These are phyloP conservation scores for Phytophthora kernoviae DNA, from an alignment of 352 stramenopile species.

Conservation along the genomic window DNA sequence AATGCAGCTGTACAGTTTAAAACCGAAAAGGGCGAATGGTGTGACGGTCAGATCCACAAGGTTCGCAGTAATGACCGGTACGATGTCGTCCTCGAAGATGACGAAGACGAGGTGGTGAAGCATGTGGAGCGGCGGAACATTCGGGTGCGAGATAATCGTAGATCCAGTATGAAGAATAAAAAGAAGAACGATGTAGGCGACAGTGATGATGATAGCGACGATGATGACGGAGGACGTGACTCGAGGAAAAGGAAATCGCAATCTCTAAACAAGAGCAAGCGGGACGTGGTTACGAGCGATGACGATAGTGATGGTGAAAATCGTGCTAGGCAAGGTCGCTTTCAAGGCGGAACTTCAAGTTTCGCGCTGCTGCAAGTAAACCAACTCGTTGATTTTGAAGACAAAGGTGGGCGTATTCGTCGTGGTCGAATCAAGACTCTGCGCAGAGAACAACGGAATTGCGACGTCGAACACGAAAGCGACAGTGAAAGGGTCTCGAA, in stretches of 20 bases:
- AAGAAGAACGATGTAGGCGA: slow-evolving; percentile 9
- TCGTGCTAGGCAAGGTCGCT: slow-evolving; percentile 5
- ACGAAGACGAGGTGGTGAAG: slow-evolving; percentile 36
- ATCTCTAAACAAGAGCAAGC: slow-evolving; percentile 39
- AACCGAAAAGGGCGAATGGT: slow-evolving; percentile 42
- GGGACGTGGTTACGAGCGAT: slow-evolving; percentile 41
- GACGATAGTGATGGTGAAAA: slow-evolving; percentile 27
- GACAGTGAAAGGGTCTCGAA: slow-evolving; percentile 54
- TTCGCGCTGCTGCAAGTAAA: slow-evolving; percentile 46
- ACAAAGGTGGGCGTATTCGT: slow-evolving; percentile 45
- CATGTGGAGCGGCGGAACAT: slow-evolving; percentile 35
- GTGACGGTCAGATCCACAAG: slow-evolving; percentile 33
- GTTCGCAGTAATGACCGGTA: slow-evolving; percentile 51
- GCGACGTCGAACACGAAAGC: slow-evolving; percentile 70
- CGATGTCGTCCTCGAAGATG: slow-evolving; percentile 51
- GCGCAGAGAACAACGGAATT: slow-evolving; percentile 45
- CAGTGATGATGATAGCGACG: slow-evolving; percentile 23
- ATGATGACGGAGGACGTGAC: slow-evolving; percentile 14
- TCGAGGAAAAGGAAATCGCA: slow-evolving; percentile 37
- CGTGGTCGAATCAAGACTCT: slow-evolving; percentile 53
- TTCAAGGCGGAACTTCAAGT: slow-evolving; percentile 5
- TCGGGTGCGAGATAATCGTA: slow-evolving; percentile 20
- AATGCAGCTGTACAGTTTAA: slow-evolving; percentile 46
- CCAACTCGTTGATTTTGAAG: slow-evolving; percentile 62
- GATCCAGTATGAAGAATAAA: slow-evolving; percentile 14